A percentile compares a stretch with the other conserved stretches of the same genome.
These are phyloP conservation scores for Diplodia mutila DNA, from an alignment of 2,329 filamentous ascomycete genomes.

Conservation along the genomic window DNA sequence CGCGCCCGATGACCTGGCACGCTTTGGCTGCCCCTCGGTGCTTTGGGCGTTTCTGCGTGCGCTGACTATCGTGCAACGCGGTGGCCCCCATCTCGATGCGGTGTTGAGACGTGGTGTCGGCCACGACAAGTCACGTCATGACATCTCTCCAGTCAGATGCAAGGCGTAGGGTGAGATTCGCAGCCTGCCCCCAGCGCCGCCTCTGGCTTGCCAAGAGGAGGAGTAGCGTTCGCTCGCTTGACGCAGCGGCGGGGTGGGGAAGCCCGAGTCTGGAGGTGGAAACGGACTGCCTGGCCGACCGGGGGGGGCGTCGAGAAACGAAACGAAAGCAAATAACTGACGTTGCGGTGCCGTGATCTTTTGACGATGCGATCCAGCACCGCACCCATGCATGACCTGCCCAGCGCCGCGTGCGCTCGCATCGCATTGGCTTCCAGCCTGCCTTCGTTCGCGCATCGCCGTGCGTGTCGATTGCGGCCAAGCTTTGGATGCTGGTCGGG, in stretches of 20 bases:
- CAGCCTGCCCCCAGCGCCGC: too few species aligned
- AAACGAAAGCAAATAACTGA: not conserved
- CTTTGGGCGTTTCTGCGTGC: not conserved
- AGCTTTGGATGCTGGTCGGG: not conserved
- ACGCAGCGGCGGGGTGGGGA: conserved; percentile 7
- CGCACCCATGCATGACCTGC: not conserved
- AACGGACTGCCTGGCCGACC: not conserved
- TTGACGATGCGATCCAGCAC: not conserved
- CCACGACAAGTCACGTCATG: conserved; percentile 1
- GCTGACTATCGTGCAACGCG: conserved; percentile 13
- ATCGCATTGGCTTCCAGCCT: too few species aligned
- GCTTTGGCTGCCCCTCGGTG: not conserved
- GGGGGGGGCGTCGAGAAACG: not conserved
- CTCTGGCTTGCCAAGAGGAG: not conserved
- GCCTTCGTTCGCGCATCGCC: not conserved
- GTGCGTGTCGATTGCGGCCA: not conserved
- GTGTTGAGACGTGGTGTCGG: conserved; percentile 17
- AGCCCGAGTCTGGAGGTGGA: not conserved
- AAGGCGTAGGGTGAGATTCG: not conserved
- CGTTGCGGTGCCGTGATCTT: conserved; percentile 18
- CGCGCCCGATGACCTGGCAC: not conserved
- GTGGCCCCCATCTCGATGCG: conserved; percentile 1
- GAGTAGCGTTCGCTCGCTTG: conserved; percentile 1
- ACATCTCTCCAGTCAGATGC: not conserved
- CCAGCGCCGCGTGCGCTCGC: not conserved